Percentiles rank a stretch among this genome's conserved stretches.
Conservation (phyloP, 805 yeast genomes). For the Pichia paraexigua region DNA sequence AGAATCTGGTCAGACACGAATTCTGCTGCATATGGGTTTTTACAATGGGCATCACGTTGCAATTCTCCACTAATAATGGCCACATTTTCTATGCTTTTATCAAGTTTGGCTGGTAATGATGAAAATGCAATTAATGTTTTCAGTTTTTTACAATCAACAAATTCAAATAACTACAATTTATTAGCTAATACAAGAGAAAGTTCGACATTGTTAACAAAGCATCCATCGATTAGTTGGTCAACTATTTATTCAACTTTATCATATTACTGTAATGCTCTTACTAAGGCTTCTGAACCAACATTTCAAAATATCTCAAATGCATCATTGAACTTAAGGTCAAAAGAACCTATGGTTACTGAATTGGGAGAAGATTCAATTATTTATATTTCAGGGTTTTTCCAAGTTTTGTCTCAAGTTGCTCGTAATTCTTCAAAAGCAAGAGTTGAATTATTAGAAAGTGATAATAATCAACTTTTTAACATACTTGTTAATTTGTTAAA, state of each 20-base stretch:
- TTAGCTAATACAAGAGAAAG: slow-evolving; percentile 10
- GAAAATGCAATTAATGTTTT: slow-evolving; percentile 45
- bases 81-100: slow-evolving; percentile 68
- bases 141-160: slow-evolving; percentile 36
- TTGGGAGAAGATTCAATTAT: slow-evolving; percentile 75
- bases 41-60: slow-evolving; percentile 77
- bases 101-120: slow-evolving; percentile 62
- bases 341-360: slow-evolving; percentile 35
- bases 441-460: slow-evolving; percentile 27
- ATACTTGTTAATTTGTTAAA: slow-evolving; percentile 23
- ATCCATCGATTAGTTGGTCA: slow-evolving; percentile 30
- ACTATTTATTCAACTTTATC: slow-evolving; percentile 28
- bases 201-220: slow-evolving; percentile 19
- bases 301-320: neutral
- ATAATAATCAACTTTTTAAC: slow-evolving; percentile 24
- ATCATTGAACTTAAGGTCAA: neutral
- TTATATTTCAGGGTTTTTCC: slow-evolving; percentile 64
- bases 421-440: slow-evolving; percentile 31
- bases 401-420: slow-evolving; percentile 51
- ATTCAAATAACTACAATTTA: slow-evolving; percentile 12
- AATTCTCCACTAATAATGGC: slow-evolving; percentile 79
- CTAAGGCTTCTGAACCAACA: slow-evolving; percentile 4
- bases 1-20: slow-evolving; percentile 64
- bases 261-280: slow-evolving; percentile 25
- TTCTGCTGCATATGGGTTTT: slow-evolving; percentile 66